phyloP scores from a whole-genome alignment of 257 asterid genomes.

The Penstemon eatonii region DNA sequence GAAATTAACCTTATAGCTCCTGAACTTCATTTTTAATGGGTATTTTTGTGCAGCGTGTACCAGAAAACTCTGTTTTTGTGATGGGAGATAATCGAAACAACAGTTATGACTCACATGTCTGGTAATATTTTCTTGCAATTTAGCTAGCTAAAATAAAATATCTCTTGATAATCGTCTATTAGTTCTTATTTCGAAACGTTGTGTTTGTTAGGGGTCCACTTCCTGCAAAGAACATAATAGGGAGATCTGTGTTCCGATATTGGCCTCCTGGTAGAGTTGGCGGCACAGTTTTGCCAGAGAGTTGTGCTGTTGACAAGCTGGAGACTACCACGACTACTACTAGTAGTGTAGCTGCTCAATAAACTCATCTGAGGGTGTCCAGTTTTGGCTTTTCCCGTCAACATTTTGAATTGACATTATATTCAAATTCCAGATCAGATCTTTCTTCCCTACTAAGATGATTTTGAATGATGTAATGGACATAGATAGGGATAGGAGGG shows the following conservation, averaged over 20 bases:
- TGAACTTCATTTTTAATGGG: background rate
- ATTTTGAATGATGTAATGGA: too few relatives aligned
- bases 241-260: slow-evolving; percentile 80
- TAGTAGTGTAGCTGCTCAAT: slow-evolving; percentile 36
- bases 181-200: background rate
- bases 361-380: background rate
- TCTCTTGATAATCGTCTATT: slow-evolving; percentile 7
- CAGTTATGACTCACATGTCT: slow-evolving; percentile 86
- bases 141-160: background rate
- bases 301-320: slow-evolving; percentile 57
- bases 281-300: slow-evolving; percentile 63
- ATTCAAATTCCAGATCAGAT: too few relatives aligned
- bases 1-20: slow-evolving; percentile 3
- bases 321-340: slow-evolving; percentile 15
- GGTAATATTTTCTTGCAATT: slow-evolving; percentile 47
- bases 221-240: slow-evolving; percentile 77
- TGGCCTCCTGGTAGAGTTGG: slow-evolving; percentile 89
- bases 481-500: too few relatives aligned
- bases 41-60: slow-evolving; percentile 61
- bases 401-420: background rate
- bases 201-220: slow-evolving; percentile 72
- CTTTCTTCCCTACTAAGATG: too few relatives aligned
- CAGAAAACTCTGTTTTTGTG: slow-evolving; percentile 67
- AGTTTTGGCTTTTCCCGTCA: slow-evolving; percentile 12
- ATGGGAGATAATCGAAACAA: slow-evolving; percentile 93